phyloP scores from a whole-genome alignment of 768 basidiomycete species.

The Boletus edulis region DNA sequence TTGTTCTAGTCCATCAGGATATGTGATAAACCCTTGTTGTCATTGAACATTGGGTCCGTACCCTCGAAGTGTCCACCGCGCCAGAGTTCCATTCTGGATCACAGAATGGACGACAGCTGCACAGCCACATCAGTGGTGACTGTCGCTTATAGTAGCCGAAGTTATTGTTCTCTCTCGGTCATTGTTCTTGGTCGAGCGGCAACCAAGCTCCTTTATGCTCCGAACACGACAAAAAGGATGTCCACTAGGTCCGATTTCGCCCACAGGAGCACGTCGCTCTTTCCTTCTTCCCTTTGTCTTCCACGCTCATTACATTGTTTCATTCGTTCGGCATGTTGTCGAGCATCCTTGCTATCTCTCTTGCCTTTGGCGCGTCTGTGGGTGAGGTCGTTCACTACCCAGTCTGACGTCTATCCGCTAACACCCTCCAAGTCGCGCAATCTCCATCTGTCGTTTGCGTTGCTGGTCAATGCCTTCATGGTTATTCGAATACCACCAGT shows the following conservation, averaged over 20 bases:
- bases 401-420: background rate
- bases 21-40: too few relatives aligned
- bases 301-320: constrained; percentile 23
- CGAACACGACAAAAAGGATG: constrained; percentile 30
- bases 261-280: constrained; percentile 22
- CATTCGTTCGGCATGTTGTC: constrained; percentile 37
- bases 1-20: background rate
- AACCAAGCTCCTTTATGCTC: constrained; percentile 27
- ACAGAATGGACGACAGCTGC: background rate
- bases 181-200: constrained; percentile 27
- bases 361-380: constrained; percentile 38
- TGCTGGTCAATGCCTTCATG: constrained; percentile 88
- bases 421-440: constrained; percentile 47
- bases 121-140: constrained; percentile 11
- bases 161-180: constrained; percentile 25
- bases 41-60: too few relatives aligned
- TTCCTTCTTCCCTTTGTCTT: constrained; percentile 15
- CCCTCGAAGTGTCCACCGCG: too few relatives aligned
- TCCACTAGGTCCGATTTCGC: background rate
- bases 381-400: constrained; percentile 28
- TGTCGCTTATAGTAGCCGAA: constrained; percentile 1
- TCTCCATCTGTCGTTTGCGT: constrained; percentile 68
- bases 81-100: too few relatives aligned
- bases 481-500: constrained; percentile 69
- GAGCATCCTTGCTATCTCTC: constrained; percentile 36